Evolutionary conservation across 2,329 filamentous ascomycete species (phyloP), one percentile per base, ranked within the genome.

Genomic region (Penicillium palitans): DNA sequence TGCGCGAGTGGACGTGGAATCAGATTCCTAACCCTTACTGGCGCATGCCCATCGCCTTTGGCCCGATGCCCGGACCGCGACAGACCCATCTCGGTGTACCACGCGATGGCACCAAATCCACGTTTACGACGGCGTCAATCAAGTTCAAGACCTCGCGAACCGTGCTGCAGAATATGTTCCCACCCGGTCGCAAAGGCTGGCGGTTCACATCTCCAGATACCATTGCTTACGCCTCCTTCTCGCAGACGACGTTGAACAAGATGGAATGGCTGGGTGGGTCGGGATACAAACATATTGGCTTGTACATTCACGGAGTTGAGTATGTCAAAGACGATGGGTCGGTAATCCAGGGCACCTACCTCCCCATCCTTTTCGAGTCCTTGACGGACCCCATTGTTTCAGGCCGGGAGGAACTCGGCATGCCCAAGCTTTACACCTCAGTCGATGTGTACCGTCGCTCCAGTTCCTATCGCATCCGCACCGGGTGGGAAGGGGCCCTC

Each of bases 281-380:
- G 0, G 84, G 85, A 0, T 88, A 88, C 67, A 79, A 74, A 19
- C 80, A 82, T 62, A 73, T 85, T 15, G 85, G 84, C 0, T 76
- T 89, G 0, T 87, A 85, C 66, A 80, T 89, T 17, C 86, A 88
- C 60, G 85, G 83, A 0, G 81, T 88, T 1, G 72, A 85, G 60
- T 87, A 86, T 62, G 77, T 72, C 1, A 82, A 80, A 62, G 73
- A 77, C 2, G 68, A 82, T 54, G 83, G 84, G 1, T 72, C 74
- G 0, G 71, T 76, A 0, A 65, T 84, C 1, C 71, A 71, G 13
- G 85, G 84, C 2, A 81, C 81, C 0, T 87, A 83, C 61, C 68
- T 87, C 39, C 80, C 83, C 0, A 73, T 87, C 0, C 71, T 87
- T 0, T 84, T 88, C 61, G 85, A 88, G 67, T 80, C 75, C 51